Conservation (phyloP, 2,329 filamentous ascomycete species). For the Xenosphaeropsis pyriputrescens region DNA sequence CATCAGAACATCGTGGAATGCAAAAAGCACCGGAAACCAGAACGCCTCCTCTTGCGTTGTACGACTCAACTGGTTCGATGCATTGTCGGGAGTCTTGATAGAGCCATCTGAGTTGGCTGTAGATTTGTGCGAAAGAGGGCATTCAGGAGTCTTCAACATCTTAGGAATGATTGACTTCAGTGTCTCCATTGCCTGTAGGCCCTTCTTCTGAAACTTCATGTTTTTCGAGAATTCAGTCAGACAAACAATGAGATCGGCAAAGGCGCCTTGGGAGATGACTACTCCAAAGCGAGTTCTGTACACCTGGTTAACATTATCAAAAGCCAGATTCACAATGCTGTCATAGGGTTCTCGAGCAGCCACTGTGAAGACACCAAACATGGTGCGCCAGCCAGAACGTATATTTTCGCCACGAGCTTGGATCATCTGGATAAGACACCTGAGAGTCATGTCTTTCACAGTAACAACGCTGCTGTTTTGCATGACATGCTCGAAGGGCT, state of each 20-base stretch:
- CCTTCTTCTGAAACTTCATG: conserved; percentile 96
- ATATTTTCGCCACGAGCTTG: conserved; percentile 95
- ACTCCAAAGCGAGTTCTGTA: conserved; percentile 94
- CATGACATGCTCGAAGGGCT: conserved; percentile 96
- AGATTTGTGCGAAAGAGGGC: conserved; percentile 61
- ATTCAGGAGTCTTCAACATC: conserved; percentile 93
- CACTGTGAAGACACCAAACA: conserved; percentile 98
- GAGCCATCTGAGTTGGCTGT: conserved; percentile 21
- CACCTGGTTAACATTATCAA: conserved; percentile 90
- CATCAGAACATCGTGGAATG: conserved; percentile 98
- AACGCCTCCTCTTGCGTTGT: conserved; percentile 94
- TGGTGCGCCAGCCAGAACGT: conserved; percentile 93
- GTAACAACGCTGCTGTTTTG: conserved; percentile 80
- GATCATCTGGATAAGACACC: conserved; percentile 98
- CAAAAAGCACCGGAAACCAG: conserved; percentile 97
- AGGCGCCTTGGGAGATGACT: conserved; percentile 90
- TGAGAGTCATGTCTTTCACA: conserved; percentile 94
- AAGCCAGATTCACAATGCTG: conserved; percentile 89
- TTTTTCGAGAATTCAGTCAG: conserved; percentile 99
- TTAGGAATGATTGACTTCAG: conserved; percentile 86
- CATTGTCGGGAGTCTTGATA: conserved; percentile 20
- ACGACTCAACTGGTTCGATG: conserved; percentile 47
- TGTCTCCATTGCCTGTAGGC: conserved; percentile 85
- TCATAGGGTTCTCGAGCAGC: conserved; percentile 89
- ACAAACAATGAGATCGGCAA: conserved; percentile 91